These are phyloP conservation scores for Agrocybe pediades DNA, from an alignment of 768 basidiomycete species.

Conservation along the genomic window DNA sequence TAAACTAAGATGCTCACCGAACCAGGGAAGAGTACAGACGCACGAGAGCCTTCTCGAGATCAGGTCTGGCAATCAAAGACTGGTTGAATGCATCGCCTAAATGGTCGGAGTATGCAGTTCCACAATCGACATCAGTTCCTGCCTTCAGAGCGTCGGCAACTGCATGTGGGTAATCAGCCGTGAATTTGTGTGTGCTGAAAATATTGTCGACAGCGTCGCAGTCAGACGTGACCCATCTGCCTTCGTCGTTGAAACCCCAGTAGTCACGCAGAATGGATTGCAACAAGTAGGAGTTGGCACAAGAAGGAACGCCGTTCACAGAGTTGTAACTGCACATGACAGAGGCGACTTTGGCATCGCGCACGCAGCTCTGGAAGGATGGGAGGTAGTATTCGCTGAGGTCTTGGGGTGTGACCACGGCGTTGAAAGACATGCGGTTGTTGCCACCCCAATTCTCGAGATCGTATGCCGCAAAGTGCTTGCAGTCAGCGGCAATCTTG, in stretches of 20 bases:
- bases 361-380: constrained; percentile 59
- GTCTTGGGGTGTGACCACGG: constrained; percentile 55
- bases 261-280: constrained; percentile 51
- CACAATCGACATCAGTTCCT: constrained; percentile 59
- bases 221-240: constrained; percentile 58
- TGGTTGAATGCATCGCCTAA: constrained; percentile 51
- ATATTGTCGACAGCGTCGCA: constrained; percentile 58
- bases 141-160: constrained; percentile 52
- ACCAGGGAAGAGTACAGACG: constrained; percentile 56
- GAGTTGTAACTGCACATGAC: constrained; percentile 68
- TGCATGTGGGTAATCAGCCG: constrained; percentile 43
- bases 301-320: constrained; percentile 60
- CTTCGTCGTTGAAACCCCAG: constrained; percentile 50
- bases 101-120: constrained; percentile 43
- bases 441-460: constrained; percentile 58
- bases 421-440: constrained; percentile 51
- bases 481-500: constrained; percentile 59
- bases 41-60: constrained; percentile 43
- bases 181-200: constrained; percentile 51
- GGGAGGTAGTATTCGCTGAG: constrained; percentile 57
- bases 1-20: constrained; percentile 34
- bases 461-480: constrained; percentile 63
- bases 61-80: constrained; percentile 43
- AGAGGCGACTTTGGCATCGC: constrained; percentile 60
- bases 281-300: constrained; percentile 54